Percentiles rank a stretch among this genome's conserved stretches.
These are phyloP conservation scores for Lachancea mirantina DNA, from an alignment of 805 yeast genomes.

Conservation along the genomic window DNA sequence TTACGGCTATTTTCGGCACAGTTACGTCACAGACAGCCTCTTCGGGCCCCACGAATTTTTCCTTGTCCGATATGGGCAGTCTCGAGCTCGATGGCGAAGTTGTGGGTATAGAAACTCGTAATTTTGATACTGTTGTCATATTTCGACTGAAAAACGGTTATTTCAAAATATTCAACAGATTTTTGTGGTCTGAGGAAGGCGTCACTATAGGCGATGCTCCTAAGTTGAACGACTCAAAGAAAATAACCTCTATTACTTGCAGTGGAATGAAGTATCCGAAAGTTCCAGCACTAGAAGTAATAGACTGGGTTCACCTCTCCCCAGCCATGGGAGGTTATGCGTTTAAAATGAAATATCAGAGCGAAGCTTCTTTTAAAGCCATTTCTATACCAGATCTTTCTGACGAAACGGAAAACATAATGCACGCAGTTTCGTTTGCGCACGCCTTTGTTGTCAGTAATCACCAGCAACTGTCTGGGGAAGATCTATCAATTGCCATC, in stretches of 20 bases:
- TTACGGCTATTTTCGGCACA: slow-evolving; percentile 10
- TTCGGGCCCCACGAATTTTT: slow-evolving; percentile 6
- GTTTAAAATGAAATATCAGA: slow-evolving; percentile 14
- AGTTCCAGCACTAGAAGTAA: slow-evolving; percentile 16
- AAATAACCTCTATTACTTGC: slow-evolving; percentile 27
- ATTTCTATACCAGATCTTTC: slow-evolving; percentile 14
- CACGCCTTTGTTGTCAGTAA: slow-evolving; percentile 31
- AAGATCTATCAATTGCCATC: slow-evolving; percentile 31
- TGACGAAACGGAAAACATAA: slow-evolving; percentile 15
- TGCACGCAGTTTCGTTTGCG: slow-evolving; percentile 29
- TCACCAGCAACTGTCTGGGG: slow-evolving; percentile 30
- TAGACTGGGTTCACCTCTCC: slow-evolving; percentile 29
- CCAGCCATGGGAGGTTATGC: slow-evolving; percentile 30
- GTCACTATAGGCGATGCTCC: background rate
- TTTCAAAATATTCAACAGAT: slow-evolving; percentile 9
- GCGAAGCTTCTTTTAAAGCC: slow-evolving; percentile 17
- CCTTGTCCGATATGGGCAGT: slow-evolving; percentile 7
- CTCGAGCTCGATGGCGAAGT: slow-evolving; percentile 2
- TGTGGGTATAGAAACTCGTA: background rate
- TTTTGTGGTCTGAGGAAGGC: slow-evolving; percentile 10
- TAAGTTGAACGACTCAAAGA: slow-evolving; percentile 7
- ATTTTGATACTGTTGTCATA: slow-evolving; percentile 1
- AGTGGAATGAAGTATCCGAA: slow-evolving; percentile 24
- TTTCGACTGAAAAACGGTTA: slow-evolving; percentile 12
- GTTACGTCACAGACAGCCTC: slow-evolving; percentile 13